Evolutionary conservation across 2,329 filamentous ascomycete species (phyloP).

Genomic region (Hypomyces perniciosus): DNA sequence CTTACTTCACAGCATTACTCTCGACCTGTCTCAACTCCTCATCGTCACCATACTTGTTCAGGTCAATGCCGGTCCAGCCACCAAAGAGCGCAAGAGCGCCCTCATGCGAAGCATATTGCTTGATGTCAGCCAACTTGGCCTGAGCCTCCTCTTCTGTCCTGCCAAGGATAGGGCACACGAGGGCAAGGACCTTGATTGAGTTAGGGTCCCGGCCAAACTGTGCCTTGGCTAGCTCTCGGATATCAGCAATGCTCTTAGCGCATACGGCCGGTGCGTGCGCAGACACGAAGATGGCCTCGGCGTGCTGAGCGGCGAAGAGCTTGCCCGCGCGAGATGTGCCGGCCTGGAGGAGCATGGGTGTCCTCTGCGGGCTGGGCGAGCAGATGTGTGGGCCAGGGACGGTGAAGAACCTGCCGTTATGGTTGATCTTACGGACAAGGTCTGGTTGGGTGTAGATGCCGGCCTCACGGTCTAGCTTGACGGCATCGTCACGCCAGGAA

Average conservation of each 20-base stretch:
- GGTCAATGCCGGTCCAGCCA: conserved; percentile 61
- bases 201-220: conserved; percentile 51
- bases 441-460: conserved; percentile 49
- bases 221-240: conserved; percentile 48
- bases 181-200: conserved; percentile 61
- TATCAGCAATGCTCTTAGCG: conserved; percentile 56
- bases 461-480: conserved; percentile 51
- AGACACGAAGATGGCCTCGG: conserved; percentile 65
- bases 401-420: conserved; percentile 56
- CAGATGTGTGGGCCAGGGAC: conserved; percentile 62
- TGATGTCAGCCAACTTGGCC: conserved; percentile 56
- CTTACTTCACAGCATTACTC: conserved; percentile 51
- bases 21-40: conserved; percentile 58
- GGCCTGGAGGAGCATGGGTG: conserved; percentile 63
- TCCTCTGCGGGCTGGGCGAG: conserved; percentile 61
- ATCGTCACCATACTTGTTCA: conserved; percentile 55
- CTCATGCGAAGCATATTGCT: conserved; percentile 52
- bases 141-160: conserved; percentile 60
- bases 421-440: conserved; percentile 59
- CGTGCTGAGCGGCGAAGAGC: conserved; percentile 61
- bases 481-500: conserved; percentile 62
- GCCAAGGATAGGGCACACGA: conserved; percentile 60
- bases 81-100: conserved; percentile 66
- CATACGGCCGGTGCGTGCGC: conserved; percentile 58
- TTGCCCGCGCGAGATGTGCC: conserved; percentile 62